Conservation (phyloP, 257 asterid species). For the Ehretia macrophylla region DNA sequence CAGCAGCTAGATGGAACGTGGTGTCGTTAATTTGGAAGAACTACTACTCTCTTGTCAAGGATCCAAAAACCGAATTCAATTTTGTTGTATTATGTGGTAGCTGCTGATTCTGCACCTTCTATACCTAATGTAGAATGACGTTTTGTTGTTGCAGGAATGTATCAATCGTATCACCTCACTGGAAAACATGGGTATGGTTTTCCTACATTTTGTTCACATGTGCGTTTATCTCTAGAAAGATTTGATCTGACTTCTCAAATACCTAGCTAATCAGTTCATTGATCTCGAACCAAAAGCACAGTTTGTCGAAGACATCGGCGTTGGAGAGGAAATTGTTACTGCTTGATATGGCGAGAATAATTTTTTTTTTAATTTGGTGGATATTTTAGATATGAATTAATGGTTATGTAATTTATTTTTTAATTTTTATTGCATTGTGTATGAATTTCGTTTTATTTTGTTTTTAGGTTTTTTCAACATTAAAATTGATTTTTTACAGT, state of each 20-base stretch:
- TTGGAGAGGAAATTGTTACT: slow-evolving; percentile 51
- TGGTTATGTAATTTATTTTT: too few species aligned
- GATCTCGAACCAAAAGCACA: slow-evolving; percentile 81
- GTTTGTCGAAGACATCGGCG: slow-evolving; percentile 50
- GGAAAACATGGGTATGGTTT: slow-evolving; percentile 73
- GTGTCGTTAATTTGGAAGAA: background rate
- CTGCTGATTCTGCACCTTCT: background rate
- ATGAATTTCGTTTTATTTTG: too few species aligned
- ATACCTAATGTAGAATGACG: slow-evolving; percentile 14
- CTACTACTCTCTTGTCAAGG: slow-evolving; percentile 7
- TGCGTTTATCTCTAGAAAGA: too few species aligned
- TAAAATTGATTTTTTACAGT: too few species aligned
- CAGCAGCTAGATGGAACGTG: slow-evolving; percentile 3
- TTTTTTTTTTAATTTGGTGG: too few species aligned
- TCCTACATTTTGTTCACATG: background rate
- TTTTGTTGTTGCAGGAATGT: slow-evolving; percentile 70
- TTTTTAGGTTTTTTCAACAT: too few species aligned
- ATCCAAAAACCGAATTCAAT: slow-evolving; percentile 7
- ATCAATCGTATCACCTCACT: slow-evolving; percentile 76
- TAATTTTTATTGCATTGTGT: too few species aligned
- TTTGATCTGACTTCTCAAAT: too few species aligned
- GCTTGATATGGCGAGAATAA: slow-evolving; percentile 45
- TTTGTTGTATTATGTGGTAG: background rate
- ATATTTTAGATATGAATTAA: too few species aligned
- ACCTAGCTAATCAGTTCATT: slow-evolving; percentile 58